Evolutionary conservation across 2,329 filamentous ascomycete genomes (phyloP).

Genomic region (Talaromyces pinophilus): DNA sequence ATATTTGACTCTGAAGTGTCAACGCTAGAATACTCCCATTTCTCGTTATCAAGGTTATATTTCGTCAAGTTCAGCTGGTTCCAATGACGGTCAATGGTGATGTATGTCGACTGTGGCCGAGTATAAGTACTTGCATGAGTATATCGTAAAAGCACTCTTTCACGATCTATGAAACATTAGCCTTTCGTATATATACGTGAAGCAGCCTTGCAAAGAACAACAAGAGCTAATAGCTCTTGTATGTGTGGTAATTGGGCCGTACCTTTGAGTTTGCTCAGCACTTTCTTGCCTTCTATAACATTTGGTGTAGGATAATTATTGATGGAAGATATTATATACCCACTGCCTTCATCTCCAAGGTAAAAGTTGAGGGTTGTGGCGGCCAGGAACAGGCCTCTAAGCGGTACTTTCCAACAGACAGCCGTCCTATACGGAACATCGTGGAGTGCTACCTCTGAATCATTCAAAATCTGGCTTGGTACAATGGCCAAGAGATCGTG

Average conservation of each 20-base stretch:
- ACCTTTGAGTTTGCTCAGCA: slow-evolving; percentile 14
- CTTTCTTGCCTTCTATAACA: slow-evolving; percentile 17
- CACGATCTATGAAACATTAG: slow-evolving; percentile 10
- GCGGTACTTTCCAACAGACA: slow-evolving; percentile 19
- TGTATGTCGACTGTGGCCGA: slow-evolving; percentile 5
- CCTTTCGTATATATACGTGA: not conserved
- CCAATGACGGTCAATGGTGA: slow-evolving; percentile 20
- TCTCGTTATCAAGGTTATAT: slow-evolving; percentile 5
- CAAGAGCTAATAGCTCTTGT: not conserved
- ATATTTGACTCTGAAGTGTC: not conserved
- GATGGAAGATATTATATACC: slow-evolving; percentile 17
- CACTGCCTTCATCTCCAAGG: slow-evolving; percentile 1
- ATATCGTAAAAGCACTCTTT: slow-evolving; percentile 18
- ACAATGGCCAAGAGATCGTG: slow-evolving; percentile 17
- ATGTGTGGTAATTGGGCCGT: not conserved
- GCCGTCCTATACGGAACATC: slow-evolving; percentile 21
- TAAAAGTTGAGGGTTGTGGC: not conserved
- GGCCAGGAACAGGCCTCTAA: slow-evolving; percentile 17
- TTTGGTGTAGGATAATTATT: slow-evolving; percentile 11
- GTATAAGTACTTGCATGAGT: slow-evolving; percentile 4
- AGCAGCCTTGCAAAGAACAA: not conserved
- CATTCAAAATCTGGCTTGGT: slow-evolving; percentile 12
- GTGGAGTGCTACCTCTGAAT: slow-evolving; percentile 16
- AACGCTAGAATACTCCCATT: slow-evolving; percentile 18
- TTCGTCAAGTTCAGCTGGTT: not conserved